Base-by-base conservation (phyloP, 768 basidiomycete genomes). In the Mycena latifolia region DNA sequence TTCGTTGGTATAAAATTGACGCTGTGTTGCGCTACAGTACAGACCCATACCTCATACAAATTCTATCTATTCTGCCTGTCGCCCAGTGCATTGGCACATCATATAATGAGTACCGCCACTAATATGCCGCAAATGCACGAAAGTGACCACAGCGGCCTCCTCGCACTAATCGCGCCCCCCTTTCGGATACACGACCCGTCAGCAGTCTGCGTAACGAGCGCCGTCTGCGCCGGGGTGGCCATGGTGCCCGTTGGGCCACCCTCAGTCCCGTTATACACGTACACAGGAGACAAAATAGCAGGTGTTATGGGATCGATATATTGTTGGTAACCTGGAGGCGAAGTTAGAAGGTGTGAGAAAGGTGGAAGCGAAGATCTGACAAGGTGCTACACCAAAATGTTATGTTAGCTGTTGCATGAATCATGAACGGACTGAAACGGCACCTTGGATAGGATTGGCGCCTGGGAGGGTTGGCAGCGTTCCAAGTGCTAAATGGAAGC, bases 401-500 rank as follows among this genome's bases (percentile, higher is more conserved):
- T 27, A 11, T 10, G 25, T 28, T 18, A 37, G 9, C 39, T 27
- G 27, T 11, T 6, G 7, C 22, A 25, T 29, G 24, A 33, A n/a
- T 5, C 35, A 29, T 10, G 48, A 41, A 22, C 9, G 14, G 33
- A 25, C 18, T 17, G 29, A 29, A 7, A 35, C 69, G 14, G 28
- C 69, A 39, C 37, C 37, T 68, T 78, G 77, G 2, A 76, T 68
- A 3, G 74, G 77, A 53, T 78, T 78, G 55, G 73, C 74, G 1
- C 76, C 76, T 12, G 77, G 76, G 25, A 77, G 69, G 12, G 41
- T 47, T 20, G 50, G 57, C 27, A 70, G 53, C 11, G 65, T 70
- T 57, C 69, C 69, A 18, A 70, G 65, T 47, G 69, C 69, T 69
- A 33, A 17, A n/a, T 46, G n/a, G 25, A 31, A 24, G 31, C 14